Base-by-base conservation (phyloP, 2,329 filamentous ascomycete genomes). In the Pezicula neosporulosa region DNA sequence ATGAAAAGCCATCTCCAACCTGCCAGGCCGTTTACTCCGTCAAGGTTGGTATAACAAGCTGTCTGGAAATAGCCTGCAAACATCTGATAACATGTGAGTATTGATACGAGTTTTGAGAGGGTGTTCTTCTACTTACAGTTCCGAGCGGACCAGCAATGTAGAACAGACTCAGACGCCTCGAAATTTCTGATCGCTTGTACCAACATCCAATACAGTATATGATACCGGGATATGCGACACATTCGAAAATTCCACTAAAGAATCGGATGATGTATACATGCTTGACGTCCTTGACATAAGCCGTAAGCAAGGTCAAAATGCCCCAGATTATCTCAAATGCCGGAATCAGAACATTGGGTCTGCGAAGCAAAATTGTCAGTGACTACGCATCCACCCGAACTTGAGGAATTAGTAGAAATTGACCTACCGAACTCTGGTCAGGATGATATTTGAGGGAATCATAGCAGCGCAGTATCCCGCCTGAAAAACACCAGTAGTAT, bases 181-280 rank as follows among this genome's bases (percentile, higher is more conserved):
- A 75, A 39, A 83, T 73, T 57, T 85, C 81, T 12, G 74, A 73
- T 45, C 73, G 77, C 53, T 78, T 77, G 60, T 85, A 85, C 80
- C 81, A 85, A 1, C 72, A 80, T 0, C 77, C 80, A 6, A 84
- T 70, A 19, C 79, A 72, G 43, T 77, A 73, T 43, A 80, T 67
- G 41, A 81, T 73, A 24, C 79, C 80, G 0, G 80, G 79, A 43
- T 76, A 78, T 44, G 80, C 80, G 0, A 77, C 75, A 7, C 74
- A 45, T 42, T 52, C 50, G 21, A 52, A 49, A 30, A 52, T 52
- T 21, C 47, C 51, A 27, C 24, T 16, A 16, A 36, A 46, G n/a
- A 46, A 46, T 33, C 44, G 30, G n/a, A 46, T 33, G 44, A 21
- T 35, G 21, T 46, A 33, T 6, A 53, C 21, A 16, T 52, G 49